Evolutionary conservation across 345 rosid genomes (phyloP).

Genomic region (Hypericum perforatum): DNA sequence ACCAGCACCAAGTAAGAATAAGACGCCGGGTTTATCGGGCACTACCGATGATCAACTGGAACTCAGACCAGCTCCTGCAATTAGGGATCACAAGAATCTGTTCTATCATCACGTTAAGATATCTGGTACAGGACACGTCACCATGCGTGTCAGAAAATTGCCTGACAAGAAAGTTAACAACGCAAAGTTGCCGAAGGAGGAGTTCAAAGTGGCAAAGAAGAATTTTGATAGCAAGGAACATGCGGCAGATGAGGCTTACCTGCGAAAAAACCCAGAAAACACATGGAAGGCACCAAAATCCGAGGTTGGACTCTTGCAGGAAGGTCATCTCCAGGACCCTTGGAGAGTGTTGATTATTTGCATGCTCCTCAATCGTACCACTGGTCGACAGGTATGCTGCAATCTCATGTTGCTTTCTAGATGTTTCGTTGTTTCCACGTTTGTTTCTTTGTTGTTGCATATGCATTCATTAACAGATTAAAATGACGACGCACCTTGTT

Average conservation of each 20-base stretch:
- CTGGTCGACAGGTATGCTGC: slow-evolving; percentile 42
- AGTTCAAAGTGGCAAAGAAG: not conserved
- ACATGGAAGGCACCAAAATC: slow-evolving; percentile 55
- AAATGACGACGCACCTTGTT: slow-evolving; percentile 6
- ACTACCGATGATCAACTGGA: too few relatives aligned
- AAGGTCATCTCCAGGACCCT: slow-evolving; percentile 50
- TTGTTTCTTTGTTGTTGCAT: not conserved
- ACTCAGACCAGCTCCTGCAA: too few relatives aligned
- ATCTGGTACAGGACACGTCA: too few relatives aligned
- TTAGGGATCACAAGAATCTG: too few relatives aligned
- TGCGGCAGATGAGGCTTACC: slow-evolving; percentile 51
- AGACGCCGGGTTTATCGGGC: too few relatives aligned
- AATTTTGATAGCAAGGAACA: slow-evolving; percentile 12
- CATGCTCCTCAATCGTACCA: slow-evolving; percentile 62
- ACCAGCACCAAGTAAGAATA: too few relatives aligned
- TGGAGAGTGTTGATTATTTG: slow-evolving; percentile 65
- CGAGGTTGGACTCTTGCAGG: slow-evolving; percentile 39
- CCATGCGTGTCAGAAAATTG: not conserved
- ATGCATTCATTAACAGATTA: not conserved
- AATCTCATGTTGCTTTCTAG: not conserved
- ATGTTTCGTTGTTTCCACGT: not conserved
- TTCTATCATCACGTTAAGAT: too few relatives aligned
- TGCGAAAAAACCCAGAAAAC: slow-evolving; percentile 30
- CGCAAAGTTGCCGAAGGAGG: not conserved
- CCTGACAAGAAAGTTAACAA: not conserved